A percentile compares a stretch with the other conserved stretches of the same genome.
Conservation (phyloP, 169 alveolate species). For the Eimeria tenella region DNA sequence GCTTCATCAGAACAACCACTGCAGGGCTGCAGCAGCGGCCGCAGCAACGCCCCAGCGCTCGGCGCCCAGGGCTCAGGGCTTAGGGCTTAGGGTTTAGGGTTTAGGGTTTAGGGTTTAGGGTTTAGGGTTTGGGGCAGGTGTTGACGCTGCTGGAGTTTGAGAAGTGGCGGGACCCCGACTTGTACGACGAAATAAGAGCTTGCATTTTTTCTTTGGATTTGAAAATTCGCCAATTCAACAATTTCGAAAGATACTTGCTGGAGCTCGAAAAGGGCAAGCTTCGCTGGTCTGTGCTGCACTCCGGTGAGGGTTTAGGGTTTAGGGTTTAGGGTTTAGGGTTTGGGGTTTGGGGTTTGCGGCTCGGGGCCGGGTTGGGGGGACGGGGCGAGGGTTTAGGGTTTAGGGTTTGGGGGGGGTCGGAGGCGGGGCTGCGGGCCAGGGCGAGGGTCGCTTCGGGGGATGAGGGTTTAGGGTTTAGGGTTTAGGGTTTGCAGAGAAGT, state of each 20-base stretch:
- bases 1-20: too few relatives aligned
- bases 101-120: conserved; percentile 54
- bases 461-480: conserved; percentile 23
- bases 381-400: conserved; percentile 5
- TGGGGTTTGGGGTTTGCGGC: background rate
- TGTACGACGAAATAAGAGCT: background rate
- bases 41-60: too few relatives aligned
- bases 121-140: conserved; percentile 29
- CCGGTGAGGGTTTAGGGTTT: conserved; percentile 68
- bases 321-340: background rate
- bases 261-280: conserved; percentile 83
- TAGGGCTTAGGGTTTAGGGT: background rate
- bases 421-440: conserved; percentile 84
- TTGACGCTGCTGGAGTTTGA: conserved; percentile 68
- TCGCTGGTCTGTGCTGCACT: conserved; percentile 81
- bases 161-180: conserved; percentile 53
- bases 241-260: conserved; percentile 80
- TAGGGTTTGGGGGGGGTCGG: background rate
- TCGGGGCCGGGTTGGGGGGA: background rate
- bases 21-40: too few relatives aligned
- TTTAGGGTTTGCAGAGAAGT: conserved; percentile 64
- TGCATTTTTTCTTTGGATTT: background rate
- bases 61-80: background rate
- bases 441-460: conserved; percentile 30
- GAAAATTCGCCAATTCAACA: background rate